These are phyloP conservation scores for Populus euphratica DNA, from an alignment of 345 rosid genomes.

Conservation along the genomic window DNA sequence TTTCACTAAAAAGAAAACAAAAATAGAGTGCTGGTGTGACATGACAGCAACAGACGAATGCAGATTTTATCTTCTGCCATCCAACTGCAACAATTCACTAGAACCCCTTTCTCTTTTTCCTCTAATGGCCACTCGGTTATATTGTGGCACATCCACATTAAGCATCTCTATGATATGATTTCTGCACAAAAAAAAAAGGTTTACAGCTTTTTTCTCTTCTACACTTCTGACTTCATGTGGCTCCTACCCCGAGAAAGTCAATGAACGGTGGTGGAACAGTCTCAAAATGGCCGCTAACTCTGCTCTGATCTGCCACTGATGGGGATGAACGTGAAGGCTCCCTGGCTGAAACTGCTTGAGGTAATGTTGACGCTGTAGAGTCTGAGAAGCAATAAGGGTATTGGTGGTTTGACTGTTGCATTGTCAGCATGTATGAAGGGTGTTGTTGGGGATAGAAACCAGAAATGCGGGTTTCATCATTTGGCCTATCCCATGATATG, in stretches of 20 bases:
- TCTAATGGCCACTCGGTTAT: conserved; percentile 22
- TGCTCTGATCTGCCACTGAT: conserved; percentile 12
- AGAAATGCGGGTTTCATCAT: conserved; percentile 26
- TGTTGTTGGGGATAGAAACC: conserved; percentile 17
- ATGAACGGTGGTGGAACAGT: conserved; percentile 45
- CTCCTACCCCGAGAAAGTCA: conserved; percentile 82
- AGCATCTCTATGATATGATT: conserved; percentile 15
- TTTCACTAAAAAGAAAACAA: background rate
- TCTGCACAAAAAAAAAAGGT: background rate
- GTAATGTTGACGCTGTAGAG: conserved; percentile 14
- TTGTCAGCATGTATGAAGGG: conserved; percentile 24
- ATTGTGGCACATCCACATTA: conserved; percentile 24
- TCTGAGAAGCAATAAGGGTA: conserved; percentile 27
- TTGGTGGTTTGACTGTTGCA: conserved; percentile 35
- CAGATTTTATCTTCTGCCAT: conserved; percentile 7
- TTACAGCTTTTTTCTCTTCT: background rate
- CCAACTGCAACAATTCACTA: background rate
- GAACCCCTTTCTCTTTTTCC: conserved; percentile 20
- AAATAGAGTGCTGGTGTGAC: background rate
- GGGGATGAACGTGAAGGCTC: conserved; percentile 25
- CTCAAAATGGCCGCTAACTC: conserved; percentile 22
- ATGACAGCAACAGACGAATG: conserved; percentile 9
- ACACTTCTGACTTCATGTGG: conserved; percentile 36
- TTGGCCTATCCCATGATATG: conserved; percentile 38
- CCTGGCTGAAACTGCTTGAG: conserved; percentile 24